phyloP scores from a whole-genome alignment of 2,329 filamentous ascomycete genomes.

The Botrytis sinoallii region DNA sequence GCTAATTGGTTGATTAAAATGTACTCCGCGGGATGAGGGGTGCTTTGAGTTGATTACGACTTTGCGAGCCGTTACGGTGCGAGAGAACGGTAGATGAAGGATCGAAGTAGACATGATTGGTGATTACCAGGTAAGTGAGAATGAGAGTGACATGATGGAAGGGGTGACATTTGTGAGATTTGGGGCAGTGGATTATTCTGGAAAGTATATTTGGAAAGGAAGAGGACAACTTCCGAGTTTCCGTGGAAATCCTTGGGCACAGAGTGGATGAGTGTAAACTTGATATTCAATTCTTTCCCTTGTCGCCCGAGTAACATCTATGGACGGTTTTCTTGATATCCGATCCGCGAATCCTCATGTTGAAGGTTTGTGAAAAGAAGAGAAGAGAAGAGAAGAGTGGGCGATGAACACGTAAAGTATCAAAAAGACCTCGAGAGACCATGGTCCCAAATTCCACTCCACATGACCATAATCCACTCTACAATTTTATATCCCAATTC shows the following conservation, averaged over 20 bases:
- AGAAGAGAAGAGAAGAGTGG: not conserved
- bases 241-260: not conserved
- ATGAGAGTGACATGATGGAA: not conserved
- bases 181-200: not conserved
- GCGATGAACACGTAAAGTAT: not conserved
- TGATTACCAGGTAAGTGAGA: not conserved
- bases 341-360: not conserved
- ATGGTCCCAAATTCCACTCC: not conserved
- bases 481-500: not conserved
- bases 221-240: not conserved
- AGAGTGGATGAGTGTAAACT: not conserved
- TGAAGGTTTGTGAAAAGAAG: not conserved
- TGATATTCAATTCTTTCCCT: not conserved
- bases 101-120: not conserved
- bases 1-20: not conserved
- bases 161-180: not conserved
- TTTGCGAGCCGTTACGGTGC: not conserved
- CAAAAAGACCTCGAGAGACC: not conserved
- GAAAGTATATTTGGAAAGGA: not conserved
- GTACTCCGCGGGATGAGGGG: not conserved
- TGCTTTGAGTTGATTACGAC: not conserved
- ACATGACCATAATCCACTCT: not conserved
- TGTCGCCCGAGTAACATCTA: not conserved
- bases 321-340: not conserved
- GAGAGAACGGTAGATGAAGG: not conserved